These are phyloP conservation scores for Rasamsonia emersonii DNA, from an alignment of 2,329 filamentous ascomycete species.

Conservation along the genomic window DNA sequence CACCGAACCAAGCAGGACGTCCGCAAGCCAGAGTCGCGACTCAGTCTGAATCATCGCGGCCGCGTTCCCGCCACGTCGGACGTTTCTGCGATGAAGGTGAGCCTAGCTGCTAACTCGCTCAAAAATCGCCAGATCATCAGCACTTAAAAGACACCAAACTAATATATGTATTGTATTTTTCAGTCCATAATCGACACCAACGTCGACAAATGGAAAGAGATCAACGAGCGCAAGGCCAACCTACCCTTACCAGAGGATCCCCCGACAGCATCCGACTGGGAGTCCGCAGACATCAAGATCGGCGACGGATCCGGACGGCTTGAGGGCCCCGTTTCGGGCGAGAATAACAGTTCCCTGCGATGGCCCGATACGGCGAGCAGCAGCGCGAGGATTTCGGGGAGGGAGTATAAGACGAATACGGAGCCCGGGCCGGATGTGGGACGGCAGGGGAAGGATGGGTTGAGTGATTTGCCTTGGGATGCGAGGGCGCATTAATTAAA, in stretches of 20 bases:
- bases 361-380: constrained; percentile 52
- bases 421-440: constrained; percentile 44
- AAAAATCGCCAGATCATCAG: neutral
- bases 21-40: constrained; percentile 38
- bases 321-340: constrained; percentile 44
- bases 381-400: constrained; percentile 40
- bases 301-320: constrained; percentile 59
- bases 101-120: constrained; percentile 1
- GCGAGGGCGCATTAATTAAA: constrained; percentile 43
- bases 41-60: constrained; percentile 32
- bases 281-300: constrained; percentile 62
- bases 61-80: constrained; percentile 37
- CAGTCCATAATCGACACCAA: constrained; percentile 34
- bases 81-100: constrained; percentile 40
- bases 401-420: constrained; percentile 47
- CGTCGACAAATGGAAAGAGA: constrained; percentile 52
- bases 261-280: constrained; percentile 67
- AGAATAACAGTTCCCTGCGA: constrained; percentile 44
- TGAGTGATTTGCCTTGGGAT: constrained; percentile 52
- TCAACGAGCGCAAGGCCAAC: constrained; percentile 61
- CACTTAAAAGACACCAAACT: no score
- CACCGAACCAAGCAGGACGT: constrained; percentile 42
- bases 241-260: constrained; percentile 73
- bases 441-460: constrained; percentile 51
- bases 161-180: no score